Conservation (phyloP, 768 basidiomycete species). For the Sarcomyxa edulis region DNA sequence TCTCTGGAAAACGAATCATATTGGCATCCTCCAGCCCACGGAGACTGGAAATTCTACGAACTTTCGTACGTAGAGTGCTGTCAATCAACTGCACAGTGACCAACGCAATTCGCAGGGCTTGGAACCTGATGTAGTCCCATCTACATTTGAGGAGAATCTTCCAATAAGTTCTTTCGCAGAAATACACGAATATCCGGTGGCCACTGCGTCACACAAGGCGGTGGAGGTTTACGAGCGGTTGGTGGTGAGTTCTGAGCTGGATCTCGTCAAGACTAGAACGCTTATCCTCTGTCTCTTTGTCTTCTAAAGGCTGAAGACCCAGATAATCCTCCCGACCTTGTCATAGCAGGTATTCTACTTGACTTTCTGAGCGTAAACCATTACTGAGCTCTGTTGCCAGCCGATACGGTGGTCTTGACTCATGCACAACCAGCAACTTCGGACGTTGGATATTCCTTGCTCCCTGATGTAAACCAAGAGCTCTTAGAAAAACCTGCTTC, state of each 20-base stretch:
- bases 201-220: conserved; percentile 75
- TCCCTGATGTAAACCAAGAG: conserved; percentile 53
- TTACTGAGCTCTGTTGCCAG: conserved; percentile 31
- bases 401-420: conserved; percentile 93
- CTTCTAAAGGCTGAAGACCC: conserved; percentile 40
- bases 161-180: conserved; percentile 61
- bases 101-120: conserved; percentile 24
- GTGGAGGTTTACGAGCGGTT: conserved; percentile 85
- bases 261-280: conserved; percentile 1
- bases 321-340: conserved; percentile 72
- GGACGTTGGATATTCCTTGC: conserved; percentile 47
- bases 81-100: conserved; percentile 1
- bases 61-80: conserved; percentile 60
- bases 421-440: conserved; percentile 61
- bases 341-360: conserved; percentile 57
- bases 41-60: conserved; percentile 75
- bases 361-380: background rate
- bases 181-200: conserved; percentile 68
- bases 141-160: conserved; percentile 78
- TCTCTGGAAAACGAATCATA: conserved; percentile 72
- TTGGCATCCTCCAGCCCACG: conserved; percentile 87
- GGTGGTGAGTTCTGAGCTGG: conserved; percentile 39
- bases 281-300: background rate
- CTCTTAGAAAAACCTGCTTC: conserved; percentile 84
- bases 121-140: conserved; percentile 65